Conservation (phyloP, 768 basidiomycete species). For the Termitomyces titanicus region DNA sequence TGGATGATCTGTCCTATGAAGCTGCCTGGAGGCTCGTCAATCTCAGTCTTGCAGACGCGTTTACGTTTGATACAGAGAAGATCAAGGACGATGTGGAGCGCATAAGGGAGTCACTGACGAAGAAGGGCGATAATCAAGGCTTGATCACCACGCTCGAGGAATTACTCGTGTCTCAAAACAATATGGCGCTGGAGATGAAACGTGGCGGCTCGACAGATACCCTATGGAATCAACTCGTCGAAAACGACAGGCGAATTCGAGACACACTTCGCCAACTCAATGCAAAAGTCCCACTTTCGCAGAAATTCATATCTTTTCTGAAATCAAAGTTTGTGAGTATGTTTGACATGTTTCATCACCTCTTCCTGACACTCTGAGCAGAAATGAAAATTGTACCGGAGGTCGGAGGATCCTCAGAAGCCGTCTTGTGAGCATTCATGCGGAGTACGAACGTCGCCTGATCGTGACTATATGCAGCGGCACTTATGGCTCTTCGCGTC, state of each 20-base stretch:
- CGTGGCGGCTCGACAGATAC: constrained; percentile 5
- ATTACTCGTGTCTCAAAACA: constrained; percentile 1
- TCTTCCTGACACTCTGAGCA: background rate
- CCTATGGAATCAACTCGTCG: constrained; percentile 11
- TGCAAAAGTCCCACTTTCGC: constrained; percentile 9
- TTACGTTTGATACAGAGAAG: constrained; percentile 9
- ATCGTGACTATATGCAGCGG: background rate
- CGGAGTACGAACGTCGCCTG: background rate
- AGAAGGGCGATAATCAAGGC: constrained; percentile 4
- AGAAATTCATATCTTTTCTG: constrained; percentile 9
- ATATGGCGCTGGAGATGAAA: constrained; percentile 10
- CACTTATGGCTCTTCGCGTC: background rate
- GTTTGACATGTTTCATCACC: background rate
- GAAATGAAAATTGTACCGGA: background rate
- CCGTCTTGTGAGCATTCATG: background rate
- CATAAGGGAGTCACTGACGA: constrained; percentile 6
- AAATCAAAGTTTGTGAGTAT: constrained; percentile 9
- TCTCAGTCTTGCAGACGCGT: constrained; percentile 10
- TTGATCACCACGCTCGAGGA: constrained; percentile 2
- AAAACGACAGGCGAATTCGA: constrained; percentile 10
- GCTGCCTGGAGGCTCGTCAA: constrained; percentile 14
- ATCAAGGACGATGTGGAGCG: constrained; percentile 7
- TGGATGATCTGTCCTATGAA: constrained; percentile 8
- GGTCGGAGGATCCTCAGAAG: background rate
- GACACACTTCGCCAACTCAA: constrained; percentile 10